A percentile compares a stretch with the other conserved stretches of the same genome.
phyloP scores from a whole-genome alignment of 352 stramenopile genomes.

The Pythium brachiatum region DNA sequence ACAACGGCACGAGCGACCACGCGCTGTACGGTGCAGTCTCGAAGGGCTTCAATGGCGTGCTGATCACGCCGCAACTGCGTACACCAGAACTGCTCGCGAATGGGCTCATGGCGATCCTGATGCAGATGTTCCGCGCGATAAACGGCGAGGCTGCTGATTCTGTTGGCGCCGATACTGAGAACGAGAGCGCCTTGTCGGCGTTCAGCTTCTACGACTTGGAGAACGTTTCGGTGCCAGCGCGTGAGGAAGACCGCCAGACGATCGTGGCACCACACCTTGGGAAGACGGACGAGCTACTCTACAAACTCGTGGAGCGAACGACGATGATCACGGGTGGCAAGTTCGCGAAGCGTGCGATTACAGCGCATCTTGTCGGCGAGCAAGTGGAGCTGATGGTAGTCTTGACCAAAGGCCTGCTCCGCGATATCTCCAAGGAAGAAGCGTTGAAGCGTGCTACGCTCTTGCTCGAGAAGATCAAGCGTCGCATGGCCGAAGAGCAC shows the following conservation, averaged over 20 bases:
- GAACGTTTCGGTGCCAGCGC: constrained; percentile 26
- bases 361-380: constrained; percentile 38
- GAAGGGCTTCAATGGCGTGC: constrained; percentile 57
- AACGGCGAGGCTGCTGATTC: constrained; percentile 5
- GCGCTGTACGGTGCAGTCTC: constrained; percentile 52
- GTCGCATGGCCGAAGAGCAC: constrained; percentile 44
- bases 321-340: constrained; percentile 52
- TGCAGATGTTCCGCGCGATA: constrained; percentile 48
- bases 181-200: constrained; percentile 27
- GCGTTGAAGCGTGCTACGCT: constrained; percentile 35
- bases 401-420: constrained; percentile 50
- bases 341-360: constrained; percentile 60
- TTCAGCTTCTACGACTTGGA: constrained; percentile 62
- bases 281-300: constrained; percentile 48
- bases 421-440: constrained; percentile 42
- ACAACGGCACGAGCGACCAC: constrained; percentile 52
- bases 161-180: constrained; percentile 11
- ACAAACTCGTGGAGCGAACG: constrained; percentile 52
- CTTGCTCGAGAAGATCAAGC: constrained; percentile 44
- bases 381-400: constrained; percentile 65
- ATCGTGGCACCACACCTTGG: constrained; percentile 34
- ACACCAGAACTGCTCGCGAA: constrained; percentile 31
- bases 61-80: constrained; percentile 49
- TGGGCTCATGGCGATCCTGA: constrained; percentile 54
- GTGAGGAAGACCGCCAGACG: constrained; percentile 32